A percentile compares a stretch with the other conserved stretches of the same genome.
These are phyloP conservation scores for Myxozyma melibiosi DNA, from an alignment of 805 yeast species.

Conservation along the genomic window DNA sequence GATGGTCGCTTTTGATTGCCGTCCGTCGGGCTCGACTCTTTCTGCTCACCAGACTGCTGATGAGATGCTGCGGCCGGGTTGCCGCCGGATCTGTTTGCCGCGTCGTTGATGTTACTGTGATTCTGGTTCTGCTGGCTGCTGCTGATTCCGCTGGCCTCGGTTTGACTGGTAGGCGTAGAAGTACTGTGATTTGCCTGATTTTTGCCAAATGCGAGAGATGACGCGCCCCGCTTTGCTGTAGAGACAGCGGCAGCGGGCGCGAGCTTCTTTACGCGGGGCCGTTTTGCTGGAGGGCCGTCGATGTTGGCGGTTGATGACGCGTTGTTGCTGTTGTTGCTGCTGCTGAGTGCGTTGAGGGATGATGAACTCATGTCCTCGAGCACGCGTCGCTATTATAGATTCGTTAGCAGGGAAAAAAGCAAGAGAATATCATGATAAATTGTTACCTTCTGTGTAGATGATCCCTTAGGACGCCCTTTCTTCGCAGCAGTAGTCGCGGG, in stretches of 20 bases:
- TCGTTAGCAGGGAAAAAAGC: not conserved
- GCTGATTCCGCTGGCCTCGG: no score
- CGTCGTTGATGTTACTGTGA: no score
- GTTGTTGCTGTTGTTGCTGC: not conserved
- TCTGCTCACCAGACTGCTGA: not conserved
- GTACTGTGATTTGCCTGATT: no score
- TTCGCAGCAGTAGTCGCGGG: not conserved
- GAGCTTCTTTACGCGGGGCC: slow-evolving; percentile 1
- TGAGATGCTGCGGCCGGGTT: not conserved
- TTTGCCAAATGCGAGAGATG: no score
- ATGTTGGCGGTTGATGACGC: no score
- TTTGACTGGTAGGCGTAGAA: no score
- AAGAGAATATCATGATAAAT: no score
- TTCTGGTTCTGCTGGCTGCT: no score
- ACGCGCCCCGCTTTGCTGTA: no score
- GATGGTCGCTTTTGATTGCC: not conserved
- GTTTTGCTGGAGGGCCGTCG: slow-evolving; percentile 4
- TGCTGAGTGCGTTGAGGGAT: not conserved
- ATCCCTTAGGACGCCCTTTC: slow-evolving; percentile 11
- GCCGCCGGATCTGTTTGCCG: not conserved
- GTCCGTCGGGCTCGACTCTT: no score
- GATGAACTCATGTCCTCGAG: slow-evolving; percentile 16
- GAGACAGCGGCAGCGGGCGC: not conserved
- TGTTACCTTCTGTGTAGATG: slow-evolving; percentile 10
- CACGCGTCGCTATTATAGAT: slow-evolving; percentile 4